Percentiles rank a stretch among this genome's conserved stretches.
Evolutionary conservation across 768 basidiomycete genomes (phyloP).

Genomic region (Lyophyllum semitale): DNA sequence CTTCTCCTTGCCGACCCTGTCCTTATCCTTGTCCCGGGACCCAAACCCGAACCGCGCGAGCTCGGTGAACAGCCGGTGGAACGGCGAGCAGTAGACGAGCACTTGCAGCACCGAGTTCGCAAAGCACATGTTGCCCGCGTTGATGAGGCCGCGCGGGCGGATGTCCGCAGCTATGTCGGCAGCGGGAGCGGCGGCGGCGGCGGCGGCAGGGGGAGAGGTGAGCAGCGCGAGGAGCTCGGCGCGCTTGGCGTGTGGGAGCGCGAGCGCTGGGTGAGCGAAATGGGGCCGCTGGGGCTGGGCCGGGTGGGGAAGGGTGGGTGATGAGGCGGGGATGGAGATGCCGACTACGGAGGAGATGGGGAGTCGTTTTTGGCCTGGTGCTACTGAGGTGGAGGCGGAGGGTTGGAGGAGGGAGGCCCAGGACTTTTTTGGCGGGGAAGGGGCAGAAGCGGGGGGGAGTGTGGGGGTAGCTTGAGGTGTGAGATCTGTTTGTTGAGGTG

Average conservation of each 20-base stretch:
- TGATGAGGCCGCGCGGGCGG: slow-evolving; percentile 81
- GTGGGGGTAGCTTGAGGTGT: background rate
- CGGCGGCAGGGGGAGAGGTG: slow-evolving; percentile 29
- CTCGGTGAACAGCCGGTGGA: slow-evolving; percentile 75
- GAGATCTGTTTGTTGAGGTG: too few species aligned
- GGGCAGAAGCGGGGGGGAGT: slow-evolving; percentile 11
- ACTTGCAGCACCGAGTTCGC: slow-evolving; percentile 94
- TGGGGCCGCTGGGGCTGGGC: slow-evolving; percentile 27
- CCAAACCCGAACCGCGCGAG: slow-evolving; percentile 53
- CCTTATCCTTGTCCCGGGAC: slow-evolving; percentile 26
- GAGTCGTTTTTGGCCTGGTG: slow-evolving; percentile 46
- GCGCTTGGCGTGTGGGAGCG: slow-evolving; percentile 40
- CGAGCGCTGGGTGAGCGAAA: slow-evolving; percentile 21
- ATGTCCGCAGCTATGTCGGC: slow-evolving; percentile 29
- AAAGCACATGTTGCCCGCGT: slow-evolving; percentile 97
- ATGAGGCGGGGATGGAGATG: slow-evolving; percentile 66
- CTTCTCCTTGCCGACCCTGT: slow-evolving; percentile 27
- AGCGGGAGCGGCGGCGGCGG: background rate
- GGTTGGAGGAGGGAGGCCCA: slow-evolving; percentile 75
- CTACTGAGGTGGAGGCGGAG: slow-evolving; percentile 32
- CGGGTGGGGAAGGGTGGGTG: slow-evolving; percentile 22
- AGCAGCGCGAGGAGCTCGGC: slow-evolving; percentile 58
- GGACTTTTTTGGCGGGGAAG: slow-evolving; percentile 58
- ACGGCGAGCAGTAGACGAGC: slow-evolving; percentile 86
- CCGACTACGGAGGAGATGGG: slow-evolving; percentile 75